phyloP scores from a whole-genome alignment of 2,329 filamentous ascomycete species.

The Diaporthe batatas region DNA sequence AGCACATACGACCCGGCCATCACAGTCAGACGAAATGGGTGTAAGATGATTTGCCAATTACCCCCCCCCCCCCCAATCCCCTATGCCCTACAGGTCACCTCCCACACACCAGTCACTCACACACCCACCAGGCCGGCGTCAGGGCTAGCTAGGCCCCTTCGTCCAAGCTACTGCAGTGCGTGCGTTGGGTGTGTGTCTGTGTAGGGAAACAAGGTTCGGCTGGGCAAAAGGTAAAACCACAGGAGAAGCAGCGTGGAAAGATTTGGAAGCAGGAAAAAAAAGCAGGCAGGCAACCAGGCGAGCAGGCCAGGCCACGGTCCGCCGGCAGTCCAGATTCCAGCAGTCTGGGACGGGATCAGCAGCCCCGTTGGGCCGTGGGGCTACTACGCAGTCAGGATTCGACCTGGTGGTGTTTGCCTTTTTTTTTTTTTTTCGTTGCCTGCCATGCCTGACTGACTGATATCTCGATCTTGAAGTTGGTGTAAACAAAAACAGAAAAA shows the following conservation, averaged over 20 bases:
- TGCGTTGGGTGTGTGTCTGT: constrained; percentile 32
- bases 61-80: background rate
- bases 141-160: background rate
- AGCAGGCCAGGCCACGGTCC: background rate
- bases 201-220: constrained; percentile 19
- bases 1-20: background rate
- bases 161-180: constrained; percentile 25
- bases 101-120: background rate
- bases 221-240: constrained; percentile 19
- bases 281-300: background rate
- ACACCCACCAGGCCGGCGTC: background rate
- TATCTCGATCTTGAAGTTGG: constrained; percentile 1
- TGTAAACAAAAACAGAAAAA: background rate
- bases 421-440: too few relatives aligned
- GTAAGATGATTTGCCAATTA: constrained; percentile 41
- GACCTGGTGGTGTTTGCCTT: background rate
- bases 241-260: background rate
- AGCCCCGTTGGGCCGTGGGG: constrained; percentile 1
- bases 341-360: constrained; percentile 26
- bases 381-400: background rate
- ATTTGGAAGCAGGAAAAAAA: background rate
- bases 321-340: constrained; percentile 26
- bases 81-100: constrained; percentile 17
- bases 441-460: too few relatives aligned
- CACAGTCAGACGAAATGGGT: constrained; percentile 28